These are phyloP conservation scores for Blastomyces parvus DNA, from an alignment of 2,329 filamentous ascomycete genomes.

Conservation along the genomic window DNA sequence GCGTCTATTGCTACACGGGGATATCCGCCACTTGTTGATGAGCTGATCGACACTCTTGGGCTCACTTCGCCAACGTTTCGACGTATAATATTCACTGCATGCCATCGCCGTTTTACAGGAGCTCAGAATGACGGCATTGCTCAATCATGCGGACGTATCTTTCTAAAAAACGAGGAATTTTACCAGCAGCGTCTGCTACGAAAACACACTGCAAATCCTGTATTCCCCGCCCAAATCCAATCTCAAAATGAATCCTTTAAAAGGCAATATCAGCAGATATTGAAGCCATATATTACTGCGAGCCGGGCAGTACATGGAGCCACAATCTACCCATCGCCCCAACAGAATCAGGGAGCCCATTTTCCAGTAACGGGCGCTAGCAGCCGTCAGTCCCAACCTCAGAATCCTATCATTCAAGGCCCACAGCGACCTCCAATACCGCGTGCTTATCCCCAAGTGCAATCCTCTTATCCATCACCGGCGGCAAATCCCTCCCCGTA, in stretches of 20 bases:
- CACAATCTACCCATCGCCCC: background rate
- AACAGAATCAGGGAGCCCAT: background rate
- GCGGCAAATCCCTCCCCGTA: background rate
- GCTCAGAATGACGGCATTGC: background rate
- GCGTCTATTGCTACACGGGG: constrained; percentile 26
- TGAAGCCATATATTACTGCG: background rate
- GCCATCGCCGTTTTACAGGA: constrained; percentile 22
- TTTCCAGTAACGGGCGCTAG: background rate
- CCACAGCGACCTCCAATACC: background rate
- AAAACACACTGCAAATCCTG: constrained; percentile 1
- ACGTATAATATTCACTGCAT: constrained; percentile 41
- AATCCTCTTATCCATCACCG: background rate
- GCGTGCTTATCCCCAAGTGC: background rate
- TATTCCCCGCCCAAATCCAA: constrained; percentile 11
- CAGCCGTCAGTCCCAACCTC: background rate
- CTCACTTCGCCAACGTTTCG: constrained; percentile 47
- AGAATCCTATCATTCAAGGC: background rate
- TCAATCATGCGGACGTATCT: background rate
- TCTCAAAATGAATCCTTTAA: constrained; percentile 16
- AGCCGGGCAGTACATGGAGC: background rate
- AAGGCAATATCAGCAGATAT: constrained; percentile 14
- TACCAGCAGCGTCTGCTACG: constrained; percentile 16
- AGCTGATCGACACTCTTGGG: constrained; percentile 34
- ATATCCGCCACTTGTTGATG: constrained; percentile 49
- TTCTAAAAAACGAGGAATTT: constrained; percentile 15